Base-by-base conservation (phyloP, 1,139 yeast genomes). In the Arxiozyma bovina region DNA sequence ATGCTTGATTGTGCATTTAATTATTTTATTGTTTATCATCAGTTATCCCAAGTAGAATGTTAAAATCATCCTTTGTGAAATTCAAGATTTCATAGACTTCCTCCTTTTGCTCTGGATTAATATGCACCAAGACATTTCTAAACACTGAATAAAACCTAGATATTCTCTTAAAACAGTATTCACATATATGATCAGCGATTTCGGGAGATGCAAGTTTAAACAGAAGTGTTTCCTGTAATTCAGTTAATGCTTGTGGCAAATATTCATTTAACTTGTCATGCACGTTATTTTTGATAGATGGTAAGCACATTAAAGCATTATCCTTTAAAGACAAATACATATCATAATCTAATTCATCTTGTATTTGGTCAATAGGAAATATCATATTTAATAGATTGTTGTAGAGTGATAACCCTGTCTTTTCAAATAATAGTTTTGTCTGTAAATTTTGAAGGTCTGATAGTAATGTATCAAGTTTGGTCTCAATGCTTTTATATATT, bases 371-470 rank as follows among this genome's bases (percentile, higher is more conserved):
- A 23, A 83, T 70, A 18, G 87, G 85, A 65, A 81, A 81, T n/a
- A 85, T 83, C 86, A 85, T 82, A 61, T 83, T 82, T 53, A 83
- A 73, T 50, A 85, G 70, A 62, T 84, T 85, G 64, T 75, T 81
- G 59, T 79, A 81, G 54, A 84, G 80, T 27, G 71, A 73, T 42
- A 85, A 67, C 0, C 79, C 77, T 42, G 86, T 77, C 40, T 75
- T 77, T 20, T 71, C 70, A 45, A 85, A 70, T 18, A 85, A 65
- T 1, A 67, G 60, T 23, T 71, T 73, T 30, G 74, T 73, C 60
- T 80, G 82, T 23, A 76, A 61, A 41, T 73, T 73, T 41, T 62
- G 53, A 59, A 68, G 55, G 22, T 58, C 57, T 17, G 59, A 55
- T 12, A 61, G 55, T n/a, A 20, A 73, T 69, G 53, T 81, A 60